Base-by-base conservation (phyloP, 257 asterid genomes). In the Penstemon newberryi region DNA sequence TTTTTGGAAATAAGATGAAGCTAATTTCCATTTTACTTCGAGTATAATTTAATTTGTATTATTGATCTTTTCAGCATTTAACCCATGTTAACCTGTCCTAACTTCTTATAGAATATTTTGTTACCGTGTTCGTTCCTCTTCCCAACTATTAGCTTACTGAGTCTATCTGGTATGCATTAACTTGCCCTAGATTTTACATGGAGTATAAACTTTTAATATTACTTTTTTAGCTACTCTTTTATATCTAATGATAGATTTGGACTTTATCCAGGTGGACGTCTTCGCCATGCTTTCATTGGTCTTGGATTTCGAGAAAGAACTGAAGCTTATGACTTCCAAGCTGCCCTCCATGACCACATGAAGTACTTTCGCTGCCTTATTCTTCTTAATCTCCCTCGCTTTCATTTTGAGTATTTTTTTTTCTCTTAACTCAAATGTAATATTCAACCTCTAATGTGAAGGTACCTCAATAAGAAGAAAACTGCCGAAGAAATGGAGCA, bases 401-500 rank as follows among this genome's bases (percentile, higher is more conserved):
- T 13, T n/a, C 37, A 18, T 46, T 65, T 45, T 4, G 3, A 33
- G 40, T 44, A 38, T n/a, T 13, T 58, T 11, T 40, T 41, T 4
- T 18, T 71, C 52, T 36, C 60, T 12, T 54, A 43, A 60, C 56
- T 42, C 55, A 25, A 68, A 38, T 41, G 62, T 8, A 37, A n/a
- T 45, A 25, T 33, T 47, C 19, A 6, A 41, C 65, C 70, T 74
- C 38, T 55, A 73, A 63, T 77, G 64, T 66, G 42, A 63, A 94
- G 99, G 95, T 94, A 94, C 74, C 86, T 91, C 68, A 86, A 91
- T 61, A 94, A 94, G 84, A 91, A 91, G 86, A 94, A 86, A 83
- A 79, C 92, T 46, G 99, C 99, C 38, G 96, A 91, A 81, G 99
- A 94, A 77, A 94, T 94, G 99, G 99, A 94, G 79, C 93, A 91